Conservation (phyloP, 257 asterid genomes). For the Marsdenia floribunda region DNA sequence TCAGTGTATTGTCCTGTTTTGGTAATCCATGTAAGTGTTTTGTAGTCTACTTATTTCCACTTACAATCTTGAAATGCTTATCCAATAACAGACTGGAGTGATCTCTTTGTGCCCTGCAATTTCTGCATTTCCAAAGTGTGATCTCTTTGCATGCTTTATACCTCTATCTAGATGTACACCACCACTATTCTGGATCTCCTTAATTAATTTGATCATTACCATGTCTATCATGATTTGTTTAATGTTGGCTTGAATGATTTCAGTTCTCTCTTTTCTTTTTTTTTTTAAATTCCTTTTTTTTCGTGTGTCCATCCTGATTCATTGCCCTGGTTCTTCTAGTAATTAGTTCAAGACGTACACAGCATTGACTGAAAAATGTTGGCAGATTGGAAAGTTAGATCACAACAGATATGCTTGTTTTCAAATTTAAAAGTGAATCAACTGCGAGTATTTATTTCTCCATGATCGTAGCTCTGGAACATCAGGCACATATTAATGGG, state of each 20-base stretch:
- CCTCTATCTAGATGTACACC: background rate
- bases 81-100: background rate
- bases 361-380: background rate
- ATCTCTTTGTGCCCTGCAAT: background rate
- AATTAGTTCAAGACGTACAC: background rate
- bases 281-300: background rate
- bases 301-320: background rate
- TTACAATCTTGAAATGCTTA: background rate
- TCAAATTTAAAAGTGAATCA: background rate
- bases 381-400: background rate
- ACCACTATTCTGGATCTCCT: background rate
- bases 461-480: background rate
- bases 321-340: background rate
- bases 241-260: background rate
- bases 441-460: background rate
- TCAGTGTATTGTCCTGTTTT: constrained; percentile 80
- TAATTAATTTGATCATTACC: background rate
- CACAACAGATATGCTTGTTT: background rate
- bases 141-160: background rate
- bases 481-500: background rate
- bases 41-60: constrained; percentile 5
- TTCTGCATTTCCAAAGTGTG: background rate
- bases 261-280: background rate
- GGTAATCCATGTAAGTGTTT: constrained; percentile 79
- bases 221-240: background rate